phyloP scores from a whole-genome alignment of 1,284 basidiomycete genomes.

The Naganishia cerealis region DNA sequence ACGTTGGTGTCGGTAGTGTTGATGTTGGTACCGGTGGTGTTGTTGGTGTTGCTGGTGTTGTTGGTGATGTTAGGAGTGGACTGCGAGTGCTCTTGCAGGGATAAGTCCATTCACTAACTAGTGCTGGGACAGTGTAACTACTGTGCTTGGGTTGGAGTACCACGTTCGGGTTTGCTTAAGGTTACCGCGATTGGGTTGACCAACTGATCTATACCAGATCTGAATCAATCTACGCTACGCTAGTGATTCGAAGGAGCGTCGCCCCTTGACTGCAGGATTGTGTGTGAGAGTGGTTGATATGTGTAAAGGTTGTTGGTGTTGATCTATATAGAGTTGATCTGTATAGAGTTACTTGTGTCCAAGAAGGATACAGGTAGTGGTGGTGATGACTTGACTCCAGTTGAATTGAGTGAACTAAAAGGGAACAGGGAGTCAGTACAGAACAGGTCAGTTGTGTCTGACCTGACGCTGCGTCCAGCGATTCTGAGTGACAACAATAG shows the following conservation, averaged over 20 bases:
- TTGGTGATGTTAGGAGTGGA: slow-evolving; percentile 4
- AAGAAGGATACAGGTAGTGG: too few relatives aligned
- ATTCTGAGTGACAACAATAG: background rate
- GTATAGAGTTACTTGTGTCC: too few relatives aligned
- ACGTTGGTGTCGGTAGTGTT: too few relatives aligned
- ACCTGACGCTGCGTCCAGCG: slow-evolving; percentile 5
- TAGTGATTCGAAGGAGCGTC: slow-evolving; percentile 19
- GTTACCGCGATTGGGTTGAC: slow-evolving; percentile 19
- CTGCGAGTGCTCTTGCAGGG: background rate
- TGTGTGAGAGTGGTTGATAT: background rate
- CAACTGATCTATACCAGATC: background rate
- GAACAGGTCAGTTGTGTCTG: background rate
- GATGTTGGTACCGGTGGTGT: too few relatives aligned
- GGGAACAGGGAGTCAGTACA: background rate
- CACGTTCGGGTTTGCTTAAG: slow-evolving; percentile 11
- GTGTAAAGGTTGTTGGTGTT: background rate
- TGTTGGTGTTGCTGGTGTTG: background rate
- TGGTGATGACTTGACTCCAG: too few relatives aligned
- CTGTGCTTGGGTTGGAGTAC: slow-evolving; percentile 15
- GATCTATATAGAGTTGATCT: too few relatives aligned
- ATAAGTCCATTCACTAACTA: slow-evolving; percentile 4
- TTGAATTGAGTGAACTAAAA: too few relatives aligned
- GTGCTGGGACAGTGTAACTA: background rate
- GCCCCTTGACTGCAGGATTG: background rate
- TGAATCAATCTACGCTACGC: slow-evolving; percentile 12